These are phyloP conservation scores for Hortiboletus flavorubellus DNA, from an alignment of 768 basidiomycete species.

Conservation along the genomic window DNA sequence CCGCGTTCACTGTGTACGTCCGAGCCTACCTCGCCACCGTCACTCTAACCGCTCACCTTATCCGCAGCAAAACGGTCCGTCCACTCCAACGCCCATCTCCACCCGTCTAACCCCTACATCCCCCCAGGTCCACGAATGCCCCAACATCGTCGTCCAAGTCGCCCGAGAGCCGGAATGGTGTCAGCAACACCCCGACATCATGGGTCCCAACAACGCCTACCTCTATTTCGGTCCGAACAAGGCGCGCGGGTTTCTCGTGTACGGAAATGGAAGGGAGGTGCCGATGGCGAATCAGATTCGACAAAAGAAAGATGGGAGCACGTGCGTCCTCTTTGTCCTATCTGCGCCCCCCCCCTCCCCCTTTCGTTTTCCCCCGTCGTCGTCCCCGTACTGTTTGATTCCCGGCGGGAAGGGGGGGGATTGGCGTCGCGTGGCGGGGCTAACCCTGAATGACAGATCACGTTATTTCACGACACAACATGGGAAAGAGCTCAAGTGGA, in stretches of 20 bases:
- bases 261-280: conserved; percentile 58
- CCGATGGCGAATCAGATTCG: conserved; percentile 57
- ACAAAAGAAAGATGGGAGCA: conserved; percentile 58
- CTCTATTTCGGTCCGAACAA: conserved; percentile 71
- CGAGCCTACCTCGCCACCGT: background rate
- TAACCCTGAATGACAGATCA: conserved; percentile 43
- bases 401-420: background rate
- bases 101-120: background rate
- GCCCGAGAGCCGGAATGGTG: conserved; percentile 65
- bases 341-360: background rate
- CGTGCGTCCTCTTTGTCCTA: conserved; percentile 42
- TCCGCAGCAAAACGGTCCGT: conserved; percentile 24
- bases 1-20: conserved; percentile 68
- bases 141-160: conserved; percentile 62
- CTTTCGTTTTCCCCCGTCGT: background rate
- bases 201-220: conserved; percentile 78
- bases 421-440: background rate
- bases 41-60: conserved; percentile 1
- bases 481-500: conserved; percentile 76
- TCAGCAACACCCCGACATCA: conserved; percentile 62
- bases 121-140: conserved; percentile 48
- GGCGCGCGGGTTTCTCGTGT: conserved; percentile 59
- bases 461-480: conserved; percentile 72
- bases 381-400: too few relatives aligned
- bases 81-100: background rate